Evolutionary conservation across 2,329 filamentous ascomycete genomes (phyloP), one percentile per base, ranked within the genome.

Genomic region (Aspergillus puulaauensis): DNA sequence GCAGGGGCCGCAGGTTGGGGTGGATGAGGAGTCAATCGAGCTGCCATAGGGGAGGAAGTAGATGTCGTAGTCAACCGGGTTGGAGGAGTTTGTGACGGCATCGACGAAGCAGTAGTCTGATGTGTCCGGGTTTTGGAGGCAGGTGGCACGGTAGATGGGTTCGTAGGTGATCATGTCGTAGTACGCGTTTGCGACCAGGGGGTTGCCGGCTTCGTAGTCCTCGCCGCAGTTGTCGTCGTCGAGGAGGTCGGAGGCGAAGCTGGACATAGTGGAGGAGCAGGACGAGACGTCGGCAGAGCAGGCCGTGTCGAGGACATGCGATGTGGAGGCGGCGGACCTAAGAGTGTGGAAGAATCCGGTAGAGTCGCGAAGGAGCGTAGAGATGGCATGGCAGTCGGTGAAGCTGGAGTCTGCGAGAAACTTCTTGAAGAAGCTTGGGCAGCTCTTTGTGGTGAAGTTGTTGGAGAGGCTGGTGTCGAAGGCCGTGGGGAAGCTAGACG

Each of bases 41-140:
- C 87, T 82, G 58, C 95, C 95, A 55, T 96, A 82, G 0, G 93
- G 90, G 3, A 98, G 79, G 68, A 89, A 93, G 77, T 97, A 99
- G 37, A 95, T 82, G 69, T 93, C 93, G 35, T 86, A 83, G 71
- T 95, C 89, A 33, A 86, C 84, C 0, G 89, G 80, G 8, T 84
- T 88, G 21, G 85, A 83, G 6, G 78, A 72, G 75, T 96, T 96
- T 48, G 90, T 91, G 59, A 93, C 86, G 50, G 93, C 91, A 65
- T 90, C 88, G 64, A 90, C 90, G 73, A 91, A 97, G 78, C 83
- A 80, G 79, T 93, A 97, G 64, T 86, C 83, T 51, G 81, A 81
- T 1, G 86, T 86, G 0, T 79, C 75, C 0, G 84, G 80, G 69
- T 90, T 85, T 59, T 85, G 86, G 19, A 96, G 82, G 71, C 95